Conservation (phyloP, 305 asterid genomes). For the Fraxinus baroniana region DNA sequence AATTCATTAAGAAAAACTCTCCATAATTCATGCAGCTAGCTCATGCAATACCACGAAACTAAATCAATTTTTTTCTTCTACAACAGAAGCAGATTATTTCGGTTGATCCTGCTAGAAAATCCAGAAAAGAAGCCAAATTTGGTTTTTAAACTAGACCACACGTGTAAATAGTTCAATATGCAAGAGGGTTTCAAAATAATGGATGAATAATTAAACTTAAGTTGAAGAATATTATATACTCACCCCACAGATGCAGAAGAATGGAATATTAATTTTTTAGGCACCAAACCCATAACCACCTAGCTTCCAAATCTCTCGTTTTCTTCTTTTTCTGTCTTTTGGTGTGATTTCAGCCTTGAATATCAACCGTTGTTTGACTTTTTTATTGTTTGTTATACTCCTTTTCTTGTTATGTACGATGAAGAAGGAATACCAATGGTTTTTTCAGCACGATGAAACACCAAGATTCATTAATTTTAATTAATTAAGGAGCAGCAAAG, state of each 20-base stretch:
- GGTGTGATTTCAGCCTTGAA: background rate
- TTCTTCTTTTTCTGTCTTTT: background rate
- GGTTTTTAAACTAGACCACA: background rate
- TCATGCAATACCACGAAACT: background rate
- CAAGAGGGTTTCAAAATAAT: background rate
- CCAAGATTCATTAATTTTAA: no score
- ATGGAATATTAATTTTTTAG: background rate
- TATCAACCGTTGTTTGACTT: background rate
- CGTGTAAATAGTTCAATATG: background rate
- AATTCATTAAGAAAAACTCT: no score
- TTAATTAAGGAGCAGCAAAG: background rate
- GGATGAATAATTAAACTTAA: background rate
- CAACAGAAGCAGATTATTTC: background rate
- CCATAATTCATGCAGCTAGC: no score
- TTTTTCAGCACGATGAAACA: no score
- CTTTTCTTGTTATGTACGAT: background rate
- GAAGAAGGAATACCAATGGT: background rate
- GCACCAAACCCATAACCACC: background rate
- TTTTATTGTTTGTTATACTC: background rate
- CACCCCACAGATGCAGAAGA: background rate
- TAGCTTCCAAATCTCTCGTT: background rate
- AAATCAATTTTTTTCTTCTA: background rate
- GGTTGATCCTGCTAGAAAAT: background rate
- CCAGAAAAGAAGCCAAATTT: background rate
- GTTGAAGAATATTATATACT: background rate